Base-by-base conservation (phyloP, 2,329 filamentous ascomycete genomes). In the Cytospora piceae region DNA sequence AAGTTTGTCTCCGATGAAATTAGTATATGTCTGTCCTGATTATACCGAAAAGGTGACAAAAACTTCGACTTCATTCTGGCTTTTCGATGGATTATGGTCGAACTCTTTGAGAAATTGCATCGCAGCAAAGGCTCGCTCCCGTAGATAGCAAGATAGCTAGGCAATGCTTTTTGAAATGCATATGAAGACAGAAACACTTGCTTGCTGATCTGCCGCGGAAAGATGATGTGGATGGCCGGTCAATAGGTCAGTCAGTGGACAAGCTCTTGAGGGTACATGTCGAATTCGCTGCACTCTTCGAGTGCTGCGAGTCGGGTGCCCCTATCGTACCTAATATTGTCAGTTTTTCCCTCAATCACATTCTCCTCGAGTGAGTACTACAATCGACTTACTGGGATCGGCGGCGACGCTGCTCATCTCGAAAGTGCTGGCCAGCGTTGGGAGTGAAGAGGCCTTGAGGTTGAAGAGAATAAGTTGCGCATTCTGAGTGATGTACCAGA, bases 381-480 rank as follows among this genome's bases (percentile, higher is more conserved):
- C 7, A 9, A 24, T 14, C 2, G 22, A 57, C 61, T 52, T 20
- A 96, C 72, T 92, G 89, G 27, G 91, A 94, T 60, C 87, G 86
- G 63, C 90, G 87, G 58, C 89, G 89, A 68, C 91, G 88, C 74
- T 93, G 91, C 74, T 93, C 89, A 69, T 92, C 88, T 20, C 89
- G 86, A 71, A 88, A 87, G 63, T 91, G 87, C 73, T 92, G 89
- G 20, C 88, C 87, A 56, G 89, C 88, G 69, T 91, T 90, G 6
- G 93, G 92, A 3, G 92, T 92, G 75, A 93, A 96, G 0, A 96
- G 84, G 0, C 90, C 90, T 92, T 53, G 15, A 59, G 56, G 17
- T 32, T 24, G 56, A 20, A 4, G 5, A 42, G 9, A 51, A 34
- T 39, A 14, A 56, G 14, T n/a, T 11, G 29, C 54, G 14, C 71